A percentile compares a stretch with the other conserved stretches of the same genome.
These are phyloP conservation scores for Triangularia verruculosa DNA, from an alignment of 2,329 filamentous ascomycete species.

Conservation along the genomic window DNA sequence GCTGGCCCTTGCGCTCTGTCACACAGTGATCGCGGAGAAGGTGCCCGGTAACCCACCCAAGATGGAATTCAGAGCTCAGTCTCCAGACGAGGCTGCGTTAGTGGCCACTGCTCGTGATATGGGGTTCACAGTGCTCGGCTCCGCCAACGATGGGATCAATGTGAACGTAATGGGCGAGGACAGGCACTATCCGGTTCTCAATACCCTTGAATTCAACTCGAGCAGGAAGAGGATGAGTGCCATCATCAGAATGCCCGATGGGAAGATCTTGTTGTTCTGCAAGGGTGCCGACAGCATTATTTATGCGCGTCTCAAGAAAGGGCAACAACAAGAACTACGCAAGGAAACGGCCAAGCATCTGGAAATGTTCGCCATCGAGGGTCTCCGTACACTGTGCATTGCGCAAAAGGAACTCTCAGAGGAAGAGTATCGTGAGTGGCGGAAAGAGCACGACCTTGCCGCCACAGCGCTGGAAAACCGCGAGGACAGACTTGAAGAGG, in stretches of 20 bases:
- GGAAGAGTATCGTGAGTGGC: conserved; percentile 81
- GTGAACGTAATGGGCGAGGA: conserved; percentile 87
- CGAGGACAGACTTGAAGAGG: conserved; percentile 88
- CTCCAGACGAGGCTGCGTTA: conserved; percentile 90
- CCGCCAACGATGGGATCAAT: conserved; percentile 74
- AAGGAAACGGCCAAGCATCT: conserved; percentile 85
- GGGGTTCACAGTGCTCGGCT: conserved; percentile 87
- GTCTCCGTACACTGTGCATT: conserved; percentile 90
- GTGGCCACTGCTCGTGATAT: conserved; percentile 93
- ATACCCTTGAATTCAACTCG: conserved; percentile 96
- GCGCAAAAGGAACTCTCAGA: conserved; percentile 78
- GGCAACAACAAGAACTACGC: conserved; percentile 82
- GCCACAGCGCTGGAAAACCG: conserved; percentile 79
- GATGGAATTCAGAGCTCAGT: conserved; percentile 96
- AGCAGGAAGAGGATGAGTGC: conserved; percentile 96
- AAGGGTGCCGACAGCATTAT: conserved; percentile 98
- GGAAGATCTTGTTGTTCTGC: conserved; percentile 86
- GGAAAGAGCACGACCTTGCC: conserved; percentile 80
- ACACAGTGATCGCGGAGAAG: conserved; percentile 90
- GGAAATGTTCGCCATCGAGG: conserved; percentile 95
- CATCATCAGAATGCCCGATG: conserved; percentile 91
- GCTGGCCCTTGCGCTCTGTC: conserved; percentile 91
- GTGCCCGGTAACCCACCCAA: conserved; percentile 84
- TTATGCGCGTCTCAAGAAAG: conserved; percentile 81
- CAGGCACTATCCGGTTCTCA: conserved; percentile 79